Evolutionary conservation across 1,284 basidiomycete species (phyloP).

Genomic region (Heterobasidion irregulare): DNA sequence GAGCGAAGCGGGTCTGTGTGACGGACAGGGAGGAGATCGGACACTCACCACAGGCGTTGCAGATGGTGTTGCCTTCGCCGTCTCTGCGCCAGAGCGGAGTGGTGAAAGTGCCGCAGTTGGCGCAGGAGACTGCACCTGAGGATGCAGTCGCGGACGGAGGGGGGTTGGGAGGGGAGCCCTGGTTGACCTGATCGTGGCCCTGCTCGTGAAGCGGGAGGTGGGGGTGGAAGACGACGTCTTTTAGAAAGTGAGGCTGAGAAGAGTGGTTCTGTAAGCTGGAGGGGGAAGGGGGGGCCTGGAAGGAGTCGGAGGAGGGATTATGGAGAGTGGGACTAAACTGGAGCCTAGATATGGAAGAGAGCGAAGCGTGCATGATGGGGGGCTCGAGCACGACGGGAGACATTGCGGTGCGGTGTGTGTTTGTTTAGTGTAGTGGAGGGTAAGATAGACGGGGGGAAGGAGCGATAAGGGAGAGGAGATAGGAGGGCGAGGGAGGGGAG

Average conservation of each 20-base stretch:
- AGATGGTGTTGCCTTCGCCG: conserved; percentile 71
- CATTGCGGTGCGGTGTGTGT: conserved; percentile 16
- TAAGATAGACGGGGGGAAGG: conserved; percentile 4
- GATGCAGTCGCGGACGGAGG: conserved; percentile 7
- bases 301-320: neutral
- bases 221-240: neutral
- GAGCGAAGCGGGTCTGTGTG: conserved; percentile 15
- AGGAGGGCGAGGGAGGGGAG: conserved; percentile 2
- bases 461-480: neutral
- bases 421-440: neutral
- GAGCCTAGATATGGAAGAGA: neutral
- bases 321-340: neutral
- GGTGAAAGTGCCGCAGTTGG: conserved; percentile 64
- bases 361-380: conserved; percentile 23
- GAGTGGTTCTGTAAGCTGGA: neutral
- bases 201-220: neutral
- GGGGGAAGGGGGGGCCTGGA: neutral
- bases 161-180: neutral
- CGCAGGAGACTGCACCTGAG: conserved; percentile 31
- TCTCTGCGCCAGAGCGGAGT: conserved; percentile 82
- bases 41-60: conserved; percentile 81
- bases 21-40: conserved; percentile 13
- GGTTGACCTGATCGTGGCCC: neutral
- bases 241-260: neutral
- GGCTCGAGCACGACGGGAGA: conserved; percentile 36